Percentiles rank a stretch among this genome's conserved stretches.
phyloP scores from a whole-genome alignment of 2,329 filamentous ascomycete species.

The Diaporthe citriasiana region DNA sequence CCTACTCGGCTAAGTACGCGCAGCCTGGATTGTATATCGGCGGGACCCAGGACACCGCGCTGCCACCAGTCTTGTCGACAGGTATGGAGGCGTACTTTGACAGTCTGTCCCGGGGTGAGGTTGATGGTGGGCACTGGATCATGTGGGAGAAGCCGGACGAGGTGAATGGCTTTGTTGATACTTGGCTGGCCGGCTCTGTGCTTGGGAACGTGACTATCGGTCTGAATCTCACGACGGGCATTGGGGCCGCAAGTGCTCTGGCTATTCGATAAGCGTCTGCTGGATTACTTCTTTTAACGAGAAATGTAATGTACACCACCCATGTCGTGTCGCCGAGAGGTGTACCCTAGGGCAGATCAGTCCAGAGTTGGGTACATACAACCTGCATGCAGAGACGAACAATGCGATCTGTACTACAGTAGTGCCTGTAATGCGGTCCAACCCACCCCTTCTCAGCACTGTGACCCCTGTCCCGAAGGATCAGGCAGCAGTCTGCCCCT shows the following conservation, averaged over 20 bases:
- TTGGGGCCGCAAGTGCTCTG: background rate
- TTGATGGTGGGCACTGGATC: conserved; percentile 84
- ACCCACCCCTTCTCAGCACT: too few relatives aligned
- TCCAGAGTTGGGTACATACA: too few relatives aligned
- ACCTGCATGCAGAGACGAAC: too few relatives aligned
- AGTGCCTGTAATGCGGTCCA: too few relatives aligned
- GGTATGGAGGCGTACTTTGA: conserved; percentile 79
- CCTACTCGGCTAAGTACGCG: conserved; percentile 62
- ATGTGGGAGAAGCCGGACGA: conserved; percentile 80
- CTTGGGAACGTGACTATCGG: conserved; percentile 1
- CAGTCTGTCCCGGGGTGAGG: conserved; percentile 74
- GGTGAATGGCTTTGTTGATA: conserved; percentile 76
- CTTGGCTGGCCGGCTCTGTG: conserved; percentile 55
- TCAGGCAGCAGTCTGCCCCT: too few relatives aligned
- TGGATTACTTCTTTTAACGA: background rate
- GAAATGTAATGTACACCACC: too few relatives aligned
- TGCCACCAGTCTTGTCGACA: conserved; percentile 78
- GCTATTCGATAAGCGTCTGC: background rate
- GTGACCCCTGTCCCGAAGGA: too few relatives aligned
- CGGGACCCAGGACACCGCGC: conserved; percentile 77
- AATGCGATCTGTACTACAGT: too few relatives aligned
- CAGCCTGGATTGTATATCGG: conserved; percentile 80
- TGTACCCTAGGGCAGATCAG: too few relatives aligned
- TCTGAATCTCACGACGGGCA: background rate
- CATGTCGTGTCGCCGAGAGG: too few relatives aligned